Percentiles rank a stretch among this genome's conserved stretches.
Conservation (phyloP, 306 rosid species). For the Trifolium dubium region DNA sequence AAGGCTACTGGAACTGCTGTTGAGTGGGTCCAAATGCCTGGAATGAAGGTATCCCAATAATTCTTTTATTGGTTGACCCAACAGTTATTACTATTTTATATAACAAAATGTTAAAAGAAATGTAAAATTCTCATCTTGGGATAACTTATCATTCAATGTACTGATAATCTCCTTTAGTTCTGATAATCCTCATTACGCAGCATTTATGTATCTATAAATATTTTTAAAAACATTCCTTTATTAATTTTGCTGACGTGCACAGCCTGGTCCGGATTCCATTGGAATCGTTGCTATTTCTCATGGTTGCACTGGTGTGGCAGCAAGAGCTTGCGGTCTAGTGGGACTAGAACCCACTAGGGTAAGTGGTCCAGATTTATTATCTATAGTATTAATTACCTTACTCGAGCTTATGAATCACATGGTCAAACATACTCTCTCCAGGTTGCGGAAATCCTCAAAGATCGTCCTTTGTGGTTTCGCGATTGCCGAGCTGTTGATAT, state of each 20-base stretch:
- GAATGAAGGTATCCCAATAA: slow-evolving; percentile 81
- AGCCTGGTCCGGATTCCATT: slow-evolving; percentile 99
- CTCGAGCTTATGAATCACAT: slow-evolving; percentile 26
- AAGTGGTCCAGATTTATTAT: slow-evolving; percentile 40
- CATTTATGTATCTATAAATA: not conserved
- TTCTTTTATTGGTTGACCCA: not conserved
- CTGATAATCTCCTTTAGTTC: not conserved
- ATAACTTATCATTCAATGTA: not conserved
- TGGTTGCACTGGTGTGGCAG: slow-evolving; percentile 99
- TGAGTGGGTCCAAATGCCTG: slow-evolving; percentile 99
- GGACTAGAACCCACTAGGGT: slow-evolving; percentile 99
- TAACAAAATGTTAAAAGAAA: not conserved
- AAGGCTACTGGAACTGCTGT: slow-evolving; percentile 99
- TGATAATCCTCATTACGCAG: not conserved
- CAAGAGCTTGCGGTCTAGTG: slow-evolving; percentile 99
- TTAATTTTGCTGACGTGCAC: slow-evolving; percentile 37
- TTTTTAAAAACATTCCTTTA: slow-evolving; percentile 3
- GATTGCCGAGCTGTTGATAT: slow-evolving; percentile 99
- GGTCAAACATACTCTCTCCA: slow-evolving; percentile 46
- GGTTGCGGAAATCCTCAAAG: slow-evolving; percentile 99
- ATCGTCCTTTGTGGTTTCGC: slow-evolving; percentile 93
- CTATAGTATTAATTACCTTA: not conserved
- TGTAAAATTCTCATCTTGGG: not conserved
- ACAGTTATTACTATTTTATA: slow-evolving; percentile 23
- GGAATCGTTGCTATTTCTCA: slow-evolving; percentile 99